Evolutionary conservation across 768 basidiomycete genomes (phyloP), one percentile per base, ranked within the genome.

Genomic region (Saitozyma sp.): DNA sequence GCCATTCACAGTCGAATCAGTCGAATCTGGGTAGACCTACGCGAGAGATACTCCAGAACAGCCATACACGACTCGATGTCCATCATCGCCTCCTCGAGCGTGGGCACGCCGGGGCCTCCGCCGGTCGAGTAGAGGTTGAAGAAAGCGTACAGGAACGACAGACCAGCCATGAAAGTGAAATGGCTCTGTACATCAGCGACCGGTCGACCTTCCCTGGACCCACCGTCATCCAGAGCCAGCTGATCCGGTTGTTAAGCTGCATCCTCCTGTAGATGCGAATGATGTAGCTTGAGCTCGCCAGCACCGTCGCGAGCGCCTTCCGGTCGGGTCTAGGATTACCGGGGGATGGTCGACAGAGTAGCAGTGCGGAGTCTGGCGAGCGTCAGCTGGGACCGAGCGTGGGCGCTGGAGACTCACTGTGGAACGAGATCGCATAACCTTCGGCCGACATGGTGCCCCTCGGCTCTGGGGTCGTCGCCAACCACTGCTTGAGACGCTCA

Each of bases 221-320:
- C 59, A 79, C 78, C 13, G 78, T 77, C 68, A 79, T 66, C 78
- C 78, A 79, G 4, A 73, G 60, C 78, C 78, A 80, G 53, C 73
- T 77, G 63, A 80, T 80, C 59, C 78, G 64, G 62, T 80, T 78
- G 66, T 75, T 79, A 50, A 75, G 66, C 63, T 79, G 78, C 74
- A 79, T 77, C 48, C 76, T 58, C 9, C 77, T 65, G 54, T 79
- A 78, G 42, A 80, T 80, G 42, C 79, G 56, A 53, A 80, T 78
- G 39, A 80, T 76, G 60, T 79, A 80, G 65, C 79, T 79, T 49
- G 78, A 79, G 39, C 78, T 79, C 14, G 76, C 71, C 29, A 80
- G 66, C 17, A 79, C 79, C 1, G 79, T 77, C 43, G 75, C 66
- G 13, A 80, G 63, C 10, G 79, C 78, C 17, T 73, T 75, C 51